These are phyloP conservation scores for Aurantiochytrium sp. DNA, from an alignment of 108 stramenopile genomes.

Conservation along the genomic window DNA sequence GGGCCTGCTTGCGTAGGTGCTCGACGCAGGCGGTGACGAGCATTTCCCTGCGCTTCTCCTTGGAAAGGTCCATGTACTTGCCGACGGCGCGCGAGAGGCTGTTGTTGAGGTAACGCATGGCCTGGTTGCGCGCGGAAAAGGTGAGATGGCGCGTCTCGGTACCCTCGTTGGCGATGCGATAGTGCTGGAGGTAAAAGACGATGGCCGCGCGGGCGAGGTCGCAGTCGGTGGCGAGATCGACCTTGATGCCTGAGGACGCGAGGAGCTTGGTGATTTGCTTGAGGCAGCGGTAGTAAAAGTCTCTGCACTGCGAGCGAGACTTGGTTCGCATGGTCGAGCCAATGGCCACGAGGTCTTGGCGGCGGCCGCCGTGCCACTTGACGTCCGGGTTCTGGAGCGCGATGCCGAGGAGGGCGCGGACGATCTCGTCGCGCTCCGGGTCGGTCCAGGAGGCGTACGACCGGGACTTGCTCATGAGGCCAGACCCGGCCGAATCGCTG, in stretches of 20 bases:
- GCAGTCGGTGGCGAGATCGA: background rate
- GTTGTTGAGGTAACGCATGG: background rate
- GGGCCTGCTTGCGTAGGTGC: background rate
- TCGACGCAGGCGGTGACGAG: background rate
- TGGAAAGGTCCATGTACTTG: background rate
- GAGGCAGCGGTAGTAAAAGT: slow-evolving; percentile 20
- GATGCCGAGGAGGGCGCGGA: background rate
- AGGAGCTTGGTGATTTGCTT: slow-evolving; percentile 1
- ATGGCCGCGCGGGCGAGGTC: background rate
- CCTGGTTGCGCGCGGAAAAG: background rate
- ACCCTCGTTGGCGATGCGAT: background rate
- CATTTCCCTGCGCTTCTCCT: background rate
- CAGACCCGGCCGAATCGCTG: background rate
- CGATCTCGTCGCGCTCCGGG: background rate
- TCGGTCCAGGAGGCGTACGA: background rate
- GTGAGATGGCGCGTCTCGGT: slow-evolving; percentile 13
- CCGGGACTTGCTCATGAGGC: background rate
- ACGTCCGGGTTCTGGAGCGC: background rate
- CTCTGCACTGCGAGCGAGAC: background rate
- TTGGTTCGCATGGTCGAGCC: background rate
- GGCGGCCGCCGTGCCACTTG: background rate
- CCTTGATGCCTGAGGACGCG: background rate
- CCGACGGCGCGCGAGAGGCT: background rate
- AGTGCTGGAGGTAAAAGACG: background rate
- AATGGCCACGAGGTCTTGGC: background rate